Base-by-base conservation (phyloP, 2,329 filamentous ascomycete genomes). In the Fusarium liriodendri region DNA sequence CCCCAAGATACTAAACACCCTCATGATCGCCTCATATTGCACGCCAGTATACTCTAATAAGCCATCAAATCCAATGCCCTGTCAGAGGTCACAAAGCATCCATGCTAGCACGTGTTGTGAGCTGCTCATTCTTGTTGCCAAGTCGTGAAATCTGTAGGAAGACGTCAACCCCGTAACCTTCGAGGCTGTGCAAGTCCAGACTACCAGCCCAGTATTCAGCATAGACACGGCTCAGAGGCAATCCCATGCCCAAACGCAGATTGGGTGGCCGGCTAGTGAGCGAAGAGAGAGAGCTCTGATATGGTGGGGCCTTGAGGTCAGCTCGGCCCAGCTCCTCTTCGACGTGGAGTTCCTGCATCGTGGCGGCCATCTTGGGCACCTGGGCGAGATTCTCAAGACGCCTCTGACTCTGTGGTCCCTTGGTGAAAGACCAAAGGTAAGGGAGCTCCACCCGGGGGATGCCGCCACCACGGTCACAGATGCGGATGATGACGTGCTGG, bases 201-300 rank as follows among this genome's bases (percentile, higher is more conserved):
- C 90, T 97, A 27, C 97, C 97, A 4, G 97, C 97, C 97, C 97
- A 99, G 83, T 98, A 98, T 83, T 98, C 96, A 32, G 96, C 95
- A 82, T 98, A 99, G 4, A 98, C 94, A 71, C 95, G 90, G 78
- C 95, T 98, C 84, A 99, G 92, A 0, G 97, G 97, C 61, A 99
- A 84, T 2, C 97, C 97, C 89, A 99, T 97, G 5, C 97, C 97
- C 2, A 99, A 87, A 13, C 95, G 90, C 70, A 98, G 85, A 80
- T 98, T 93, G 0, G 97, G 96, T 20, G 95, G 94, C 38, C 97
- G 89, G 67, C 92, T 93, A 1, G 94, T 94, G 47, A 99, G 86
- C 2, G 93, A 92, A 13, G 93, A 91, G 29, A 99, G 86, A 1
- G 95, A 98, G 74, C 89, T 91, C 50, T 81, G 80, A 72, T 85